phyloP scores from a whole-genome alignment of 345 rosid genomes.

The Hibiscus syriacus region DNA sequence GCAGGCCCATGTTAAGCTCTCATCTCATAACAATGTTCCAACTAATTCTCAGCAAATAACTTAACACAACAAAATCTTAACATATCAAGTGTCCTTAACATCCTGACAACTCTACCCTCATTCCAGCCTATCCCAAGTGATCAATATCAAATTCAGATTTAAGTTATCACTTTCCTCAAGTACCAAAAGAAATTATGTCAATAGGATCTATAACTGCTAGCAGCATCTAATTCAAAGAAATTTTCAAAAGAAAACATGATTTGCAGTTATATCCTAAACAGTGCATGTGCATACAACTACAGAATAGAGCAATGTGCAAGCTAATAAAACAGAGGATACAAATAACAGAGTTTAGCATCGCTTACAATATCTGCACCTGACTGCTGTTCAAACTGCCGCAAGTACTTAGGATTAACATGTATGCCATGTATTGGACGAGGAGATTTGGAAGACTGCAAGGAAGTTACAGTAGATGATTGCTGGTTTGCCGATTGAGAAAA shows the following conservation, averaged over 20 bases:
- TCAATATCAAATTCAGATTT: conserved; percentile 1
- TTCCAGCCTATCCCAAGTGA: background rate
- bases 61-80: background rate
- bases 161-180: background rate
- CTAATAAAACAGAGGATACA: background rate
- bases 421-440: conserved; percentile 79
- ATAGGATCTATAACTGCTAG: background rate
- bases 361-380: conserved; percentile 68
- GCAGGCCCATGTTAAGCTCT: background rate
- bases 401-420: conserved; percentile 95
- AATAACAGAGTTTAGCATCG: background rate
- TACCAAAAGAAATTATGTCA: background rate
- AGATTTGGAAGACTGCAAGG: conserved; percentile 59
- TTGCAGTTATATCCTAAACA: background rate
- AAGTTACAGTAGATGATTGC: conserved; percentile 38
- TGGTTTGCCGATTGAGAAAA: conserved; percentile 42
- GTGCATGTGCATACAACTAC: background rate
- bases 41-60: background rate
- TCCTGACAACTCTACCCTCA: background rate
- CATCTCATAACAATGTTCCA: background rate
- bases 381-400: conserved; percentile 73
- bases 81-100: background rate
- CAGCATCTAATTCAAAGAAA: background rate
- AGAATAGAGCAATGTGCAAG: background rate
- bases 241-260: background rate